These are phyloP conservation scores for Carex arenaria DNA, from an alignment of 202 grass and related monocot species.

Conservation along the genomic window DNA sequence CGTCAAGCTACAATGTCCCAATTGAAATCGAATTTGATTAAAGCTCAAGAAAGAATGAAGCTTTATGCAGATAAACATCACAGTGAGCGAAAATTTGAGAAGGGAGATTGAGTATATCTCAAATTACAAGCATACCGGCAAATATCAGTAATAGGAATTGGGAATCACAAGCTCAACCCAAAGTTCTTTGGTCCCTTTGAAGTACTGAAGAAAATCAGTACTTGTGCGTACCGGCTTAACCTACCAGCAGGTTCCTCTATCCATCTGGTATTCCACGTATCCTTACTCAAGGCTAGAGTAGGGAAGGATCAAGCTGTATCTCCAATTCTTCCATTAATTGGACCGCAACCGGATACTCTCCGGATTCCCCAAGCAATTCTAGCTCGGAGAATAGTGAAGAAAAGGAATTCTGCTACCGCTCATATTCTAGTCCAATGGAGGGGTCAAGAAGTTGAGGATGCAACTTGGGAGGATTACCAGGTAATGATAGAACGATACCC, in stretches of 20 bases:
- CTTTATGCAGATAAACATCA: too few relatives aligned
- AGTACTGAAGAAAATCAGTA: neutral
- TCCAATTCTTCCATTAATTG: too few relatives aligned
- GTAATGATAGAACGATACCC: too few relatives aligned
- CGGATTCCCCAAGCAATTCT: too few relatives aligned
- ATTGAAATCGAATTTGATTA: neutral
- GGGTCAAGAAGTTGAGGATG: neutral
- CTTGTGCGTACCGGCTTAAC: neutral
- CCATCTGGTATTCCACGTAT: neutral
- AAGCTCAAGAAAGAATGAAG: too few relatives aligned
- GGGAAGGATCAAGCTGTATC: neutral
- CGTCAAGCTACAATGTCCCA: neutral
- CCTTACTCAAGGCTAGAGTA: neutral
- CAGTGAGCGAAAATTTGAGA: too few relatives aligned
- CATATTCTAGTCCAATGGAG: neutral
- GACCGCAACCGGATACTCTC: too few relatives aligned
- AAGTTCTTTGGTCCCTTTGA: neutral
- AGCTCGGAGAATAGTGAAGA: too few relatives aligned
- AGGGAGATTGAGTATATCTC: neutral
- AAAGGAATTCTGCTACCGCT: fast-evolving
- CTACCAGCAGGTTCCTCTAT: neutral
- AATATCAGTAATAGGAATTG: too few relatives aligned
- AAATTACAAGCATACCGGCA: neutral
- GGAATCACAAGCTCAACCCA: neutral
- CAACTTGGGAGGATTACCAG: too few relatives aligned